Evolutionary conservation across 495 filamentous ascomycete genomes (phyloP).

Genomic region (Tricharina praecox): DNA sequence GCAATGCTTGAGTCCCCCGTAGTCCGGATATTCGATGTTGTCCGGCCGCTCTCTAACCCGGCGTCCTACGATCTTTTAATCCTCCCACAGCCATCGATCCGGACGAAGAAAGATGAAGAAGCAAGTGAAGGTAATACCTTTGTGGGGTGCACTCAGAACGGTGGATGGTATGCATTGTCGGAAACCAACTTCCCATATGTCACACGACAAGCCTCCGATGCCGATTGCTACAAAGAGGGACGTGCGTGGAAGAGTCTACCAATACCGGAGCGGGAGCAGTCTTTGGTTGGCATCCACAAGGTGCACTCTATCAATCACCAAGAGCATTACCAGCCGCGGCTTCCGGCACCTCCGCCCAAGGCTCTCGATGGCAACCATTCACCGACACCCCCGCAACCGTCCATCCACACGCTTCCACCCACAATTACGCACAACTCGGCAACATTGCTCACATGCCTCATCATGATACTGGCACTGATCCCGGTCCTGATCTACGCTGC

Average conservation of each 20-base stretch:
- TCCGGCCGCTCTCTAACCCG: conserved; percentile 41
- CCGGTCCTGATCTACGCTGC: too few species aligned
- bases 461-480: too few species aligned
- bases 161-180: conserved; percentile 89
- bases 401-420: too few species aligned
- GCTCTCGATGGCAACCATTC: too few species aligned
- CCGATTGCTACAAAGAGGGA: conserved; percentile 16
- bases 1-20: conserved; percentile 68
- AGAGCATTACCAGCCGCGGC: conserved; percentile 10
- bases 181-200: conserved; percentile 61
- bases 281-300: conserved; percentile 20
- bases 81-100: conserved; percentile 68
- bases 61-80: conserved; percentile 52
- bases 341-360: too few species aligned
- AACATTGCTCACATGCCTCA: too few species aligned
- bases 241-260: conserved; percentile 14
- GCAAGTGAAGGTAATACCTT: conserved; percentile 40
- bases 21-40: conserved; percentile 78
- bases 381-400: too few species aligned
- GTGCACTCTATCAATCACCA: background rate
- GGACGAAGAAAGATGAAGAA: conserved; percentile 30
- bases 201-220: conserved; percentile 16
- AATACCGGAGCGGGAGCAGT: conserved; percentile 17
- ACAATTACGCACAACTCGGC: too few species aligned
- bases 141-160: conserved; percentile 66